Conservation (phyloP, 2,329 filamentous ascomycete species). For the Cladophialophora bantiana region DNA sequence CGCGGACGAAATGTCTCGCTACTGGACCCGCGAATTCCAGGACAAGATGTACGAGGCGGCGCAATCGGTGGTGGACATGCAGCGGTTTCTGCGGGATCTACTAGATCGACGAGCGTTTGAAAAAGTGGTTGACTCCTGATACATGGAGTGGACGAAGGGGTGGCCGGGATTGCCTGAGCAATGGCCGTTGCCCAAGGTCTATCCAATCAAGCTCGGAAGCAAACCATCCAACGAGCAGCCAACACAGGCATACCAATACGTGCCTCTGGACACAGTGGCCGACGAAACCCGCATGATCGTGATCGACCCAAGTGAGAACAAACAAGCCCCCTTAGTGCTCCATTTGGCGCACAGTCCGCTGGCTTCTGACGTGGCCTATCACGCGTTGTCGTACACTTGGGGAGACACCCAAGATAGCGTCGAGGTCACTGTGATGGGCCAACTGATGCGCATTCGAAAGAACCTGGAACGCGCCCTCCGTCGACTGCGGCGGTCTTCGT, state of each 20-base stretch:
- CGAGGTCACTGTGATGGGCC: constrained; percentile 8
- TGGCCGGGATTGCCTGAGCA: constrained; percentile 8
- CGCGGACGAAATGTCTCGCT: constrained; percentile 13
- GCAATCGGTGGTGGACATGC: constrained; percentile 16
- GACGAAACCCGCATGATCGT: constrained; percentile 18
- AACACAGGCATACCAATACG: constrained; percentile 10
- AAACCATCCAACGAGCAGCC: not conserved
- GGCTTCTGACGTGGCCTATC: constrained; percentile 14
- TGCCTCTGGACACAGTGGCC: constrained; percentile 14
- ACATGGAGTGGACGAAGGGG: constrained; percentile 13
- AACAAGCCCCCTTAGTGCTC: not conserved
- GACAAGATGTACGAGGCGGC: constrained; percentile 9
- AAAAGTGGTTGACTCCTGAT: constrained; percentile 13
- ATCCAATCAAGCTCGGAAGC: constrained; percentile 14
- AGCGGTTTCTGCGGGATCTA: constrained; percentile 1
- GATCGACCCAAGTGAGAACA: not conserved
- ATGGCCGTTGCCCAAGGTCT: constrained; percentile 12
- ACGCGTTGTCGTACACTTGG: constrained; percentile 17
- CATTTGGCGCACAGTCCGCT: constrained; percentile 14
- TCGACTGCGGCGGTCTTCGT: not conserved
- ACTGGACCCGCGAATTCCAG: constrained; percentile 16
- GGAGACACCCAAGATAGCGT: not conserved
- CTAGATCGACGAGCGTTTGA: constrained; percentile 7
- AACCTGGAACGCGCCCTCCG: constrained; percentile 15
- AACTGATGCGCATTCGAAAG: constrained; percentile 10